Base-by-base conservation (phyloP, 2,329 filamentous ascomycete species). In the Pseudogymnoascus sp. region DNA sequence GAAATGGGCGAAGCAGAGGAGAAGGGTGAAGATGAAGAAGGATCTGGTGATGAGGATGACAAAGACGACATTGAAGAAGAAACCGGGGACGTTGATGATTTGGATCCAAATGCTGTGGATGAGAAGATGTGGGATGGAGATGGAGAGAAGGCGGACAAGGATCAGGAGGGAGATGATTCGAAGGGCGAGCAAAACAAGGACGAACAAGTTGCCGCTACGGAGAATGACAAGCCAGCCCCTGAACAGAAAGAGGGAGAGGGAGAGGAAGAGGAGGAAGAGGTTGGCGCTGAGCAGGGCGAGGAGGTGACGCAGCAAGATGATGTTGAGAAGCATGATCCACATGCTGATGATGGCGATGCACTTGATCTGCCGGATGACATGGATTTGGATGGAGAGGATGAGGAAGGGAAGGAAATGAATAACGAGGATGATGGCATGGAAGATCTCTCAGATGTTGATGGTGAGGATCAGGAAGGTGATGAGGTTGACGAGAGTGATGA, bases 91-190 rank as follows among this genome's bases (percentile, higher is more conserved):
- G 92, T 97, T 10, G 91, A 97, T 76, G 91, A 96, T 70, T 80
- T 96, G 44, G 93, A 96, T 69, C 89, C 91, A 11, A 89, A 87
- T 14, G 90, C 93, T 18, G 89, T 97, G 1, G 96, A 99, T 73
- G 96, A 99, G 78, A 99, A 97, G 80, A 92, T 97, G 84, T 99
- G 95, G 95, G 93, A 99, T 75, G 93, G 92, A 40, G 87, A 88
- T 53, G 88, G 91, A 46, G 82, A 88, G 59, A 83, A 93, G 50
- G 87, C 89, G 1, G 89, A 93, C 59, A 95, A 95, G 69, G 89
- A 97, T 50, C 89, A 91, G 71, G 81, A 91, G 71, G 88, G 86
- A 5, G 86, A 92, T 62, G 82, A 91, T 64, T 79, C 89, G 18
- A 87, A 90, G 70, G 88, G 87, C 0, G 83, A 89, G 71, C 82